Conservation (phyloP, 2,329 filamentous ascomycete genomes). For the Pseudophaeomoniella oleicola region DNA sequence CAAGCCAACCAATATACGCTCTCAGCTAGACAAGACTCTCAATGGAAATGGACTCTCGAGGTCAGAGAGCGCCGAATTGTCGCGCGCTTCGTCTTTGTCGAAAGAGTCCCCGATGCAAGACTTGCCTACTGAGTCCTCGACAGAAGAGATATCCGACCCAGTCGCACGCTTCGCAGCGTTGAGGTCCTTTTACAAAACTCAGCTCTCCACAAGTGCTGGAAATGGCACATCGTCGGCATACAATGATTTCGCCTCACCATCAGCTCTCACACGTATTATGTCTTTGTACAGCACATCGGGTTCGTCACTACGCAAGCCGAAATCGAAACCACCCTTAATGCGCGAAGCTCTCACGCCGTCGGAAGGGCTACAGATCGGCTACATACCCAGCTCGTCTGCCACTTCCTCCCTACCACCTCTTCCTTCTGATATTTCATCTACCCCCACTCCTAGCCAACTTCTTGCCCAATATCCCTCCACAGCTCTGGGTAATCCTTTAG, state of each 20-base stretch:
- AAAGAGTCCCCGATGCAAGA: not conserved
- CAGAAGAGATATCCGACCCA: slow-evolving; percentile 33
- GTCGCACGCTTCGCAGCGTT: slow-evolving; percentile 63
- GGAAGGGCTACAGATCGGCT: slow-evolving; percentile 52
- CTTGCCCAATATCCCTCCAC: slow-evolving; percentile 35
- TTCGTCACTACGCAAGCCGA: slow-evolving; percentile 46
- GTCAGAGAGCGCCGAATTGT: not conserved
- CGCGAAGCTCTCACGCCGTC: slow-evolving; percentile 57
- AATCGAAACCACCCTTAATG: slow-evolving; percentile 58
- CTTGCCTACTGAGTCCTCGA: slow-evolving; percentile 15
- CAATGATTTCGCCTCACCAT: slow-evolving; percentile 56
- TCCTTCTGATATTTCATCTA: slow-evolving; percentile 6
- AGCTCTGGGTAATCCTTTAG: slow-evolving; percentile 18
- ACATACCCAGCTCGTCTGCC: slow-evolving; percentile 40
- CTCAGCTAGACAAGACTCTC: slow-evolving; percentile 60
- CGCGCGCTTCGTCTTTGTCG: not conserved
- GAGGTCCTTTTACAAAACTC: slow-evolving; percentile 66
- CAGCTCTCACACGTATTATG: slow-evolving; percentile 77
- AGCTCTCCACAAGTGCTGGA: slow-evolving; percentile 39
- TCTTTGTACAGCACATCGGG: slow-evolving; percentile 58
- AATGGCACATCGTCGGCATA: slow-evolving; percentile 34
- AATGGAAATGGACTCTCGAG: slow-evolving; percentile 20
- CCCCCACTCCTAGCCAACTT: slow-evolving; percentile 8
- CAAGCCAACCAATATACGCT: slow-evolving; percentile 71
- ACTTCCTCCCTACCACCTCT: slow-evolving; percentile 11